Evolutionary conservation across 441 rosid genomes (phyloP).

Genomic region (Euphorbia neoarborescens): DNA sequence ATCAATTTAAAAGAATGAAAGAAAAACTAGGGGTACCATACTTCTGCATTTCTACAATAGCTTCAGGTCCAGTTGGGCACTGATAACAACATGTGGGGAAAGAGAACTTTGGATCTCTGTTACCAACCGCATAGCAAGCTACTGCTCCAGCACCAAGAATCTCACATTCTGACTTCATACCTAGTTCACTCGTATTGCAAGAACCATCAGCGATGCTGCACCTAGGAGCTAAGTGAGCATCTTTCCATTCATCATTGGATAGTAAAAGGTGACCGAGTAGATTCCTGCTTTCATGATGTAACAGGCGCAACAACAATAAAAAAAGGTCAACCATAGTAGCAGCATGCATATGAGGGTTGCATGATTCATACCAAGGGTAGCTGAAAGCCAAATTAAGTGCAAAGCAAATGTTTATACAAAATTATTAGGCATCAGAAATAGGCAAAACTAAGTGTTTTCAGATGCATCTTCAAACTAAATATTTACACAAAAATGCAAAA

Average conservation of each 20-base stretch:
- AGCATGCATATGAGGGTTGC: slow-evolving; percentile 3
- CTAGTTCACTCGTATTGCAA: slow-evolving; percentile 32
- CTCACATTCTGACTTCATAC: slow-evolving; percentile 55
- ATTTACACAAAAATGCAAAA: background rate
- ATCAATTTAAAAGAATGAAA: background rate
- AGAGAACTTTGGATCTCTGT: slow-evolving; percentile 53
- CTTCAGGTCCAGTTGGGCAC: slow-evolving; percentile 42
- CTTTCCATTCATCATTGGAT: slow-evolving; percentile 49
- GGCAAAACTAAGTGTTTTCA: background rate
- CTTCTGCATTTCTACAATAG: slow-evolving; percentile 63
- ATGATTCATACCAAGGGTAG: background rate
- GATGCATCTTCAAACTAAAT: background rate
- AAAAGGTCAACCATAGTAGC: slow-evolving; percentile 3
- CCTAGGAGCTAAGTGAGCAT: slow-evolving; percentile 49
- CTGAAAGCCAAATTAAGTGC: background rate
- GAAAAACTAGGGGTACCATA: slow-evolving; percentile 21
- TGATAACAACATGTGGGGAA: slow-evolving; percentile 68
- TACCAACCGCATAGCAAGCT: slow-evolving; percentile 75
- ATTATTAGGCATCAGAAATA: background rate
- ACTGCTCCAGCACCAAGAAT: slow-evolving; percentile 73
- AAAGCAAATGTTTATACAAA: slow-evolving; percentile 1
- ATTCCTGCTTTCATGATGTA: slow-evolving; percentile 50
- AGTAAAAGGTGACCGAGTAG: slow-evolving; percentile 77
- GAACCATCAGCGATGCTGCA: slow-evolving; percentile 41
- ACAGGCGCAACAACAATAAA: slow-evolving; percentile 11